These are phyloP conservation scores for Lactarius hatsudake DNA, from an alignment of 768 basidiomycete species.

Conservation along the genomic window DNA sequence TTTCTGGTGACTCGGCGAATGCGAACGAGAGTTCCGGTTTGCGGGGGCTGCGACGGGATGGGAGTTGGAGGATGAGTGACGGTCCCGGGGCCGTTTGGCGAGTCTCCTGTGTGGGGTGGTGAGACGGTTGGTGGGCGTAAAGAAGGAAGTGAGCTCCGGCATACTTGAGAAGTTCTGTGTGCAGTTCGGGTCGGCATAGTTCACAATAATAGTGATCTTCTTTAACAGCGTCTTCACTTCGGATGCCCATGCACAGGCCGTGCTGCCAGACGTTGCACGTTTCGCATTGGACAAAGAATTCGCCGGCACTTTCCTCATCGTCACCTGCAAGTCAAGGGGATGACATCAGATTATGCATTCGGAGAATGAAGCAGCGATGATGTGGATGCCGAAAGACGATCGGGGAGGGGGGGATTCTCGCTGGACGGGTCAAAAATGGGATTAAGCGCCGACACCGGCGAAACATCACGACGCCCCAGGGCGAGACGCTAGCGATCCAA, in stretches of 20 bases:
- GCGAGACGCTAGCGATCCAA: conserved; percentile 1
- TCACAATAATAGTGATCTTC: conserved; percentile 92
- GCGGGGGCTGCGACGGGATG: conserved; percentile 31
- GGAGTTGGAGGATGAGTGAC: conserved; percentile 50
- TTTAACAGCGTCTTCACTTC: conserved; percentile 68
- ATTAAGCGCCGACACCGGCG: conserved; percentile 14
- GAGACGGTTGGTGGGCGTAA: conserved; percentile 26
- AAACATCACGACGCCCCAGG: conserved; percentile 10
- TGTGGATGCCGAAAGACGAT: conserved; percentile 8
- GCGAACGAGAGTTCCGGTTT: conserved; percentile 70
- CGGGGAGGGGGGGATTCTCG: conserved; percentile 3
- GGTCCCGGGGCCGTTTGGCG: conserved; percentile 60
- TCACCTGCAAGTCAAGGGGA: conserved; percentile 41
- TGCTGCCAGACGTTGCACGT: conserved; percentile 98
- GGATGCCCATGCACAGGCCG: conserved; percentile 92
- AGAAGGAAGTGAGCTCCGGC: conserved; percentile 32
- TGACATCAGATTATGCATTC: conserved; percentile 30
- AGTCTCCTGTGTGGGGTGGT: conserved; percentile 49
- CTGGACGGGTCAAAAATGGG: conserved; percentile 6
- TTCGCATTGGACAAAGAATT: conserved; percentile 98
- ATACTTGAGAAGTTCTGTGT: conserved; percentile 78
- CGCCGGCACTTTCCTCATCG: conserved; percentile 79
- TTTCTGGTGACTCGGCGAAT: conserved; percentile 61
- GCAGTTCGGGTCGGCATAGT: conserved; percentile 83
- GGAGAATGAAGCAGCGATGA: conserved; percentile 13